phyloP scores from a whole-genome alignment of 176 grass and related monocot genomes.

The Hsuehochloa calcarea region DNA sequence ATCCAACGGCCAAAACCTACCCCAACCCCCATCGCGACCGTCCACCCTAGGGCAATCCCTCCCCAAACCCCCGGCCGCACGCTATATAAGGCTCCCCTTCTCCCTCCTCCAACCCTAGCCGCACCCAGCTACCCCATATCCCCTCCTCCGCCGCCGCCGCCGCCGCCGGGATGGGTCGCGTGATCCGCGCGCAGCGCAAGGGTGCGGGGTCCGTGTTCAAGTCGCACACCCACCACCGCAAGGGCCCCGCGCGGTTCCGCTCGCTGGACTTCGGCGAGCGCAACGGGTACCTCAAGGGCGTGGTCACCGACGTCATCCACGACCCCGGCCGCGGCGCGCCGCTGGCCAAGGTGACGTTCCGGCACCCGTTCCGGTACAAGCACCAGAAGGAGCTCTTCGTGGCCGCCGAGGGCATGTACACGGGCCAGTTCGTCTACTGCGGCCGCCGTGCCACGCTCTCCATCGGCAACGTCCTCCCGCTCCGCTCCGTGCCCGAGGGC shows the following conservation, averaged over 20 bases:
- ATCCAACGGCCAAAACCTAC: slow-evolving; percentile 25
- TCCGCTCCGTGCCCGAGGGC: slow-evolving; percentile 77
- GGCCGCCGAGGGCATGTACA: slow-evolving; percentile 94
- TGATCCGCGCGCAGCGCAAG: slow-evolving; percentile 95
- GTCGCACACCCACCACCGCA: slow-evolving; percentile 98
- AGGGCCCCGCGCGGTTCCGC: slow-evolving; percentile 82
- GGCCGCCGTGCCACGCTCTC: slow-evolving; percentile 77
- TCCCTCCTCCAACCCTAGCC: slow-evolving; percentile 3
- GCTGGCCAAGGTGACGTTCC: slow-evolving; percentile 83
- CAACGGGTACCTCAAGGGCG: slow-evolving; percentile 87
- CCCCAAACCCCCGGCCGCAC: neutral
- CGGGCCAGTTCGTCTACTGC: slow-evolving; percentile 91
- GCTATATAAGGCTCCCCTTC: slow-evolving; percentile 22
- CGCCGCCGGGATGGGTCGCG: slow-evolving; percentile 67
- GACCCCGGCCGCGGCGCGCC: slow-evolving; percentile 89
- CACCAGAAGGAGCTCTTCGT: slow-evolving; percentile 97
- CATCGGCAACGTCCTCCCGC: slow-evolving; percentile 82
- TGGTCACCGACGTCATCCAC: slow-evolving; percentile 89
- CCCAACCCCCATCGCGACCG: neutral
- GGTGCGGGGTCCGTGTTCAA: slow-evolving; percentile 89
- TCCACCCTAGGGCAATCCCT: slow-evolving; percentile 36
- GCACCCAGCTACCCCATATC: neutral
- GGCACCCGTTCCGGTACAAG: slow-evolving; percentile 90
- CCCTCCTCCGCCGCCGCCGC: neutral
- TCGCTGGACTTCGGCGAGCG: slow-evolving; percentile 96